Percentiles rank a stretch among this genome's conserved stretches.
phyloP scores from a whole-genome alignment of 176 grass and related monocot species.

The Chloris gayana region DNA sequence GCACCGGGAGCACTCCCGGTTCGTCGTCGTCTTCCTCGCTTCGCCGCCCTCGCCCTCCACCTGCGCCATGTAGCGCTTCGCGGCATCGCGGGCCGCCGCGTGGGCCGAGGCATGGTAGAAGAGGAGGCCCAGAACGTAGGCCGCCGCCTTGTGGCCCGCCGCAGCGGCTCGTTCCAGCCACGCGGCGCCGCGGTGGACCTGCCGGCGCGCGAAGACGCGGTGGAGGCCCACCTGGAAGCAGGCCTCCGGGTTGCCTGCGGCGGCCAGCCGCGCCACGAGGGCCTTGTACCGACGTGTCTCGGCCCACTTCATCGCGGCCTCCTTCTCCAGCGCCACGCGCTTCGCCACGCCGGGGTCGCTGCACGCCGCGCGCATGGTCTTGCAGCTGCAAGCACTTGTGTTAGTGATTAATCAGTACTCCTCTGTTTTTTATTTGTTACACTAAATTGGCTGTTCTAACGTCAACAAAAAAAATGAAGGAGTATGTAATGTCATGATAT shows the following conservation, averaged over 20 bases:
- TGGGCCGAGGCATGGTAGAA: neutral
- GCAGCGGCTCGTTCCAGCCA: neutral
- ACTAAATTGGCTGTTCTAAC: no score
- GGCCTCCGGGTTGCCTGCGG: constrained; percentile 23
- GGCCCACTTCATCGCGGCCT: constrained; percentile 20
- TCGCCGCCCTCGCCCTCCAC: neutral
- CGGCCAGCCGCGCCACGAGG: constrained; percentile 11
- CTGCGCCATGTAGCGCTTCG: neutral
- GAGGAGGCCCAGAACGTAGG: constrained; percentile 35
- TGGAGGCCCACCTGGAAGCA: constrained; percentile 8
- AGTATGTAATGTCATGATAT: no score
- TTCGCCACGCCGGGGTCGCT: neutral
- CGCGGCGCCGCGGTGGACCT: neutral
- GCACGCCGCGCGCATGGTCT: neutral
- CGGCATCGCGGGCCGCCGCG: neutral
- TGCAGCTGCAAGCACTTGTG: neutral
- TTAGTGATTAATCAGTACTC: no score
- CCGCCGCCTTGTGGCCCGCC: constrained; percentile 10
- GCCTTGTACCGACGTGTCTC: neutral
- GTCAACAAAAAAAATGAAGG: no score
- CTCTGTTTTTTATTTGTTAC: no score
- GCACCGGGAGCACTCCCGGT: neutral
- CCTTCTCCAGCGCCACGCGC: constrained; percentile 16
- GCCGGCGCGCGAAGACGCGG: neutral
- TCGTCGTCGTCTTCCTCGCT: neutral